Evolutionary conservation across 306 rosid species (phyloP), one percentile per base, ranked within the genome.

Genomic region (Cotoneaster glaucophyllus): DNA sequence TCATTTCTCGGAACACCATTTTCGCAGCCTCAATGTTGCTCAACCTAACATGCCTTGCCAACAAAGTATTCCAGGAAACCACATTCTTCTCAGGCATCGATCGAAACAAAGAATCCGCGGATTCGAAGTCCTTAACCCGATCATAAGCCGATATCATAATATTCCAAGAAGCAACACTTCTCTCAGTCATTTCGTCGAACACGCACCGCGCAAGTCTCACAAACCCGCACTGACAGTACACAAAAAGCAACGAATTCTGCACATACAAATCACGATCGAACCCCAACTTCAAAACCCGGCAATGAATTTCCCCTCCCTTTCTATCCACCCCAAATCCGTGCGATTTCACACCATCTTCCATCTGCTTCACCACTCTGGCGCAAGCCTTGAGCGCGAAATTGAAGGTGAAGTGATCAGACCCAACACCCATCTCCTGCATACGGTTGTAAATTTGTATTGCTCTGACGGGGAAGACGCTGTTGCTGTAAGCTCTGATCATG

Each of bases 401-500:
- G 73, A 32, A 89, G 29, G 94, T 87, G 26, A 83, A 84, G 72
- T 78, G 63, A 71, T 87, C 94, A 24, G 87, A 63, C 65, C 34
- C 54, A 53, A 82, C 83, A 59, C 28, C 9, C 53, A 62, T 6
- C 1, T 34, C 45, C 9, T 67, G 86, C 90, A 88, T 85, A 64
- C 57, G 86, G 43, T 86, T 87, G 73, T 86, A 89, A 74, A 87
- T 68, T 52, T 44, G 68, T 19, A 87, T 21, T 31, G 89, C 89
- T 68, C 63, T 79, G 64, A 87, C 57, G 44, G 97, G 94, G 65
- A 82, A 84, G 50, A 81, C 67, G 31, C 82, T 86, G 57, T 37
- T 80, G 59, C 92, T 62, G 76, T 84, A 91, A 67, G 90, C 97
- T n/a, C 94, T 82, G 86, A 91, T 86, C 88, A 91, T 84, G 17